Base-by-base conservation (phyloP, 2,329 filamentous ascomycete species). In the Ceratocystis lukuohia region DNA sequence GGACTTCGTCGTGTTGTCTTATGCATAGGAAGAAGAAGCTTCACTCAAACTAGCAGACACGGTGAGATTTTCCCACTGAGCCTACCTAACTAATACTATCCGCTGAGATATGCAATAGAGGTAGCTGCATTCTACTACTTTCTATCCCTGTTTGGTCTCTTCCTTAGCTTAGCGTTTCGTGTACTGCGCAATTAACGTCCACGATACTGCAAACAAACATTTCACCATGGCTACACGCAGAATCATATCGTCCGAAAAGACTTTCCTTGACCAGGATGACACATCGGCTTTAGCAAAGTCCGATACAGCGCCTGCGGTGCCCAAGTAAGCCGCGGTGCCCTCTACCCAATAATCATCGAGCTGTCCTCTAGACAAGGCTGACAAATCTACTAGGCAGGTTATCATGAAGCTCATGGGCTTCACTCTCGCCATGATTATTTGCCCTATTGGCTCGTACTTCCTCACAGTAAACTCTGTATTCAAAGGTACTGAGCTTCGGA, bases 381-480 rank as follows among this genome's bases (percentile, higher is more conserved):
- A 67, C 63, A 44, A 41, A 5, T 56, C 15, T 15, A 8, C 61
- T 66, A 91, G 91, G 67, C 81, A 88, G 73, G 91, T 97, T 70
- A 94, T 99, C 70, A 78, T 87, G 73, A 99, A 97, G 78, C 85
- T 99, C 22, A 81, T 97, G 17, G 86, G 83, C 69, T 97, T 96
- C 77, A 96, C 92, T 0, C 79, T 92, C 48, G 92, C 91, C 73
- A 97, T 99, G 93, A 82, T 96, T 68, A 82, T 88, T 17, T 77
- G 89, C 22, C 94, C 94, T 15, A 90, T 99, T 71, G 87, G 89
- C 50, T 91, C 88, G 53, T 99, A 96, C 76, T 99, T 95, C 75
- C 72, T 88, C 59, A 88, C 89, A 0, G 81, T 96, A 33, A 83
- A 92, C 72, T 82, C 80, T 0, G 71, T 96, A 33, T 96, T 96